phyloP scores from a whole-genome alignment of 208 protist genomes.

The Crithidia brevicula region DNA sequence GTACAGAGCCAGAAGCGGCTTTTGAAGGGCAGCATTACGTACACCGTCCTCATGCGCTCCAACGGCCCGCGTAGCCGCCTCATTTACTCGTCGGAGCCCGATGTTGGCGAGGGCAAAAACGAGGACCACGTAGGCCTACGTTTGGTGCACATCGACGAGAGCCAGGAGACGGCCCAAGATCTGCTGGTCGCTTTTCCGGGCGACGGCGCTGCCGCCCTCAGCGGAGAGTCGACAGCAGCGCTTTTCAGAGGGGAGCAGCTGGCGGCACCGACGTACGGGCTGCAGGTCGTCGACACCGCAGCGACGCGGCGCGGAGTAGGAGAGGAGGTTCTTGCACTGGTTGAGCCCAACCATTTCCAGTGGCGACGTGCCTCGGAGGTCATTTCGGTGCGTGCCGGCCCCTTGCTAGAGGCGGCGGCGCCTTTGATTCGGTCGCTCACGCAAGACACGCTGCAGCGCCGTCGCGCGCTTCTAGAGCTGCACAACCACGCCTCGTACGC shows the following conservation, averaged over 20 bases:
- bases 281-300: slow-evolving; percentile 13
- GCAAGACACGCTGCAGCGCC: slow-evolving; percentile 7
- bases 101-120: slow-evolving; percentile 2
- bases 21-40: slow-evolving; percentile 84
- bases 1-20: slow-evolving; percentile 83
- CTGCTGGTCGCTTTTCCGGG: not conserved
- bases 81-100: slow-evolving; percentile 48
- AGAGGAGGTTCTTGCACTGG: slow-evolving; percentile 22
- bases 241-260: slow-evolving; percentile 13
- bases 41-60: slow-evolving; percentile 62
- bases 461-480: slow-evolving; percentile 19
- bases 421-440: slow-evolving; percentile 20
- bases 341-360: slow-evolving; percentile 23
- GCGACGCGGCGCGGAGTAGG: not conserved
- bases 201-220: not conserved
- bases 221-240: not conserved
- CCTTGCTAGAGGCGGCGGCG: slow-evolving; percentile 13
- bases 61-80: slow-evolving; percentile 65
- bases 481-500: slow-evolving; percentile 1
- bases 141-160: slow-evolving; percentile 20
- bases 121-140: slow-evolving; percentile 24
- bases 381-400: slow-evolving; percentile 6
- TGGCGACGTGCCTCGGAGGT: slow-evolving; percentile 21
- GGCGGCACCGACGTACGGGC: slow-evolving; percentile 1
- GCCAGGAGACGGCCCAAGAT: not conserved